A percentile compares a stretch with the other conserved stretches of the same genome.
Conservation (phyloP, 495 filamentous ascomycete species). For the Xylaria scruposa region DNA sequence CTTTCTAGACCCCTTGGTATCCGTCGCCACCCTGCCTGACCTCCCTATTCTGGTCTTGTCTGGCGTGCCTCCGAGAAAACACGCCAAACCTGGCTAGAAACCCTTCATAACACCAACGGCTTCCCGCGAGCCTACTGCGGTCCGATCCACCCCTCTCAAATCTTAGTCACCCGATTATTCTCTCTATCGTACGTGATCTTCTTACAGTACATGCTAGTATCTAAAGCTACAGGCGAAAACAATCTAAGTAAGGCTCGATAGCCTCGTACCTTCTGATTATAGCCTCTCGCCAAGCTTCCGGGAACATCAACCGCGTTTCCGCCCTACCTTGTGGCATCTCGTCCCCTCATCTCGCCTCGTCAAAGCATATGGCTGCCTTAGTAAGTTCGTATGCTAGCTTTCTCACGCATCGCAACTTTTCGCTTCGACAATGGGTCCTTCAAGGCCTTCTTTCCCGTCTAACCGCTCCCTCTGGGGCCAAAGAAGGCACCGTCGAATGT, state of each 20-base stretch:
- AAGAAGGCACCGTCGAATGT: neutral
- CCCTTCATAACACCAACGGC: constrained; percentile 26
- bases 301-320: constrained; percentile 34
- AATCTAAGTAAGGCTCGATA: constrained; percentile 15
- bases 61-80: constrained; percentile 33
- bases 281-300: constrained; percentile 12
- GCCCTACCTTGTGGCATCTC: constrained; percentile 8
- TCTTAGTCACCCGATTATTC: constrained; percentile 25
- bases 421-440: constrained; percentile 1
- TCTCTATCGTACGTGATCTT: neutral
- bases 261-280: constrained; percentile 12
- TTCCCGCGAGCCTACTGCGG: constrained; percentile 25
- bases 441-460: constrained; percentile 31
- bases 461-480: neutral
- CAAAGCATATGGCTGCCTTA: constrained; percentile 9
- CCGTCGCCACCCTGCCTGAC: constrained; percentile 30
- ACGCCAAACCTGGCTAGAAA: constrained; percentile 33
- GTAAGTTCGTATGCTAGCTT: neutral
- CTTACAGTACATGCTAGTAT: neutral
- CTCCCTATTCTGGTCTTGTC: constrained; percentile 38
- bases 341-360: neutral
- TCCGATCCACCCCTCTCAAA: neutral
- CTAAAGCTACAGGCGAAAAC: neutral
- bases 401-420: neutral
- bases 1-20: constrained; percentile 20